Evolutionary conservation across 805 yeast genomes (phyloP), one percentile per base, ranked within the genome.

Genomic region (Pichia manshurica): DNA sequence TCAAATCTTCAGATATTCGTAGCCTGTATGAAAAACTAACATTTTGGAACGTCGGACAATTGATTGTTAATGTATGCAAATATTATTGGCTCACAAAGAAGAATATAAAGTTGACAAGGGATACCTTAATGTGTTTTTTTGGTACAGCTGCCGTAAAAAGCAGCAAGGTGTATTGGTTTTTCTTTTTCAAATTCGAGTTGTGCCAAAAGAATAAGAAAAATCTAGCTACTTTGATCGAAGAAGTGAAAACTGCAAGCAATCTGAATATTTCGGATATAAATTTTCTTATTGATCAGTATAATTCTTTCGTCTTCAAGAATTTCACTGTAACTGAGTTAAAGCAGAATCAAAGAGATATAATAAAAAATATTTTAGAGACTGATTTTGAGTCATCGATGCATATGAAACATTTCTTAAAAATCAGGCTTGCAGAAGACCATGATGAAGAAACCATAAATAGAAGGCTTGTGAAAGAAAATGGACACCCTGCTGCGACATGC

Each of bases 111-210:
- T 44, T 39, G 2, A 55, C 65, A 1, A 50, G 70, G 40, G 62
- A 56, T 13, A 39, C 60, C 4, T 51, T 63, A n/a, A 50, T 57
- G 33, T 42, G 53, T 2, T 59, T 53, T 36, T 63, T 58, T 47
- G 58, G 59, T 34, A 53, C 69, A 29, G 53, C 58, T 1, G 56
- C 64, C 3, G 56, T 81, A 13, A 63, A 63, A 39, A 56, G 65
- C 5, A 74, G 79, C 1, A 62, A 63, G 5, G 56, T 70, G 19
- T 84, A 81, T 55, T 84, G 89, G 89, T 58, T 63, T 10, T 71
- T 73, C 35, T 79, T 66, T 50, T 72, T 82, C 51, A 75, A 77
- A 41, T 79, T 75, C 55, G 84, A 82, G 51, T 71, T 69, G 20
- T 45, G 55, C 1, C 68, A 68, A 42, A 63, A 68, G 17, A 79